These are phyloP conservation scores for Crithidia thermophila DNA, from an alignment of 208 protist species.

Conservation along the genomic window DNA sequence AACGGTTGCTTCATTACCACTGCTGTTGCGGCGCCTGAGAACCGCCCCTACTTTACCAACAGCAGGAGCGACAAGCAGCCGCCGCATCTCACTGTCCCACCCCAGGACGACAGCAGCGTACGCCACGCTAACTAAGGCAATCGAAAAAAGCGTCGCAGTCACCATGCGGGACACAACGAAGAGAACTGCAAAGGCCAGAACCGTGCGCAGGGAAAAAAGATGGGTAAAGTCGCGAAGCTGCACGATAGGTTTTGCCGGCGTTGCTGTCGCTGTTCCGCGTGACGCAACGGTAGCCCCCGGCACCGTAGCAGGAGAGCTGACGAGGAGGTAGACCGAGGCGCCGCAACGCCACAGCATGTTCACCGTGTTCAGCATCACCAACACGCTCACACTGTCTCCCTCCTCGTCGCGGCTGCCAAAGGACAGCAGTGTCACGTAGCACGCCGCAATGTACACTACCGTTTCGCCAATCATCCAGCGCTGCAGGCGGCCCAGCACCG, in stretches of 20 bases:
- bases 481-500: conserved; percentile 49
- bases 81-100: conserved; percentile 41
- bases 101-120: conserved; percentile 34
- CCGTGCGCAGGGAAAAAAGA: conserved; percentile 12
- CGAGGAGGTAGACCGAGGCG: conserved; percentile 38
- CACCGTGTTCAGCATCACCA: conserved; percentile 54
- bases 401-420: conserved; percentile 6
- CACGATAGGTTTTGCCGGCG: neutral
- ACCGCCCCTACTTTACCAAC: neutral
- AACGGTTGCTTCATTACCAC: neutral
- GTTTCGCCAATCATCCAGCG: conserved; percentile 53
- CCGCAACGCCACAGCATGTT: conserved; percentile 54
- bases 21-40: neutral
- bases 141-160: conserved; percentile 4
- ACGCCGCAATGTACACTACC: conserved; percentile 51
- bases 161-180: conserved; percentile 28
- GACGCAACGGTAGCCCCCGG: neutral
- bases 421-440: conserved; percentile 45
- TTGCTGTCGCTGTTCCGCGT: too few species aligned
- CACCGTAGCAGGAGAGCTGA: conserved; percentile 15
- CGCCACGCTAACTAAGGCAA: conserved; percentile 9
- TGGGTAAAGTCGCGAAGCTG: conserved; percentile 4
- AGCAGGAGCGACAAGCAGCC: conserved; percentile 17
- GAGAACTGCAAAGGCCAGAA: conserved; percentile 12
- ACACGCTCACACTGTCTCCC: conserved; percentile 27